Evolutionary conservation across 306 rosid species (phyloP).

Genomic region (Quercus dentata): DNA sequence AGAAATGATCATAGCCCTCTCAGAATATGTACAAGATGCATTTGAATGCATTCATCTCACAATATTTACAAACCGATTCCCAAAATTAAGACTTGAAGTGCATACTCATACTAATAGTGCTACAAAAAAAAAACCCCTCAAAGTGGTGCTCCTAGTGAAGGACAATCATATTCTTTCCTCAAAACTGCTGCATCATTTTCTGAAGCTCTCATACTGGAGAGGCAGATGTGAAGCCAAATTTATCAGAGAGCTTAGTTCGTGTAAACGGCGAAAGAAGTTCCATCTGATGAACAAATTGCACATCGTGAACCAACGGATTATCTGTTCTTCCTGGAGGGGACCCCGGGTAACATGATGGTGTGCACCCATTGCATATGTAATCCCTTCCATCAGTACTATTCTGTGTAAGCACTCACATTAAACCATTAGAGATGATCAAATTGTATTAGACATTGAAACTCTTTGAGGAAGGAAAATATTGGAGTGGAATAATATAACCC

Average conservation of each 20-base stretch:
- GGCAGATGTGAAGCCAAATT: conserved; percentile 45
- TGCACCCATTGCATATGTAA: conserved; percentile 41
- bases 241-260: conserved; percentile 46
- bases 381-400: conserved; percentile 40
- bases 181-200: background rate
- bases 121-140: conserved; percentile 6
- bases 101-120: conserved; percentile 1
- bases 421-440: background rate
- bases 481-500: too few relatives aligned
- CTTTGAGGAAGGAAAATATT: background rate
- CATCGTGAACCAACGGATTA: conserved; percentile 73
- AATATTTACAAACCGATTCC: conserved; percentile 30
- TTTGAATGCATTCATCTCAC: conserved; percentile 10
- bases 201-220: conserved; percentile 37
- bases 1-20: background rate
- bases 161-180: background rate
- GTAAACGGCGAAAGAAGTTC: conserved; percentile 58
- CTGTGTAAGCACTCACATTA: conserved; percentile 29
- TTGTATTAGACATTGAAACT: background rate
- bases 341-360: conserved; percentile 57
- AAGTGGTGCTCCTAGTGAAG: conserved; percentile 1
- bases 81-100: background rate
- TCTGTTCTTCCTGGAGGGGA: conserved; percentile 80
- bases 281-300: conserved; percentile 69
- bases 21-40: conserved; percentile 17